Base-by-base conservation (phyloP, 331 rosid species). In the Cydonia oblonga region DNA sequence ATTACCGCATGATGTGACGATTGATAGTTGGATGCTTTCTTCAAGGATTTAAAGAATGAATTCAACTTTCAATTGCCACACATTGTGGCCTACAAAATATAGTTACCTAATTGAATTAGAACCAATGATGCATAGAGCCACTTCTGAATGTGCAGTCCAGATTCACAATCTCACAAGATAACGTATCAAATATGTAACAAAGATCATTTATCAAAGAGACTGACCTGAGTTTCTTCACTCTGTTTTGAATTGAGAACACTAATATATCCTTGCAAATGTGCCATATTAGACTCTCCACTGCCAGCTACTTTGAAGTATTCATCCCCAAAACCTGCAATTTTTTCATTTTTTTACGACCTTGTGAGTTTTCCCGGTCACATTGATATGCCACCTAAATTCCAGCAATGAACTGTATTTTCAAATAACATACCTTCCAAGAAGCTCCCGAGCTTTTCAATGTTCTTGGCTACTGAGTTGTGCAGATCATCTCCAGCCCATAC, bases 401-500 rank as follows among this genome's bases (percentile, higher is more conserved):
- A 19, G 5, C 23, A 19, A 26, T 51, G 61, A 16, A 52, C 5
- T 6, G n/a, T n/a, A n/a, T n/a, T n/a, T n/a, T 12, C 26, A 6
- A 16, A 7, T 3, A 42, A 51, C 18, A 9, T 58, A 86, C 88
- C 85, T 83, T 78, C 68, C 12, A 87, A 66, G 71, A 78, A 83
- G 67, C 24, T 53, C 2, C 73, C 86, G 18, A 87, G 83, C 8
- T 80, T 83, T 51, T 83, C 78, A 29, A 89, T 71, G 70, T 85
- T 83, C 13, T 35, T 28, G 5, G 83, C 75, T 0, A 79, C 76
- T 7, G 75, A 71, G 26, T 78, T 81, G 70, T 87, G 92, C 64
- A 89, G 86, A 46, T 85, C 92, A 11, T 66, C 72, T 29, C 96
- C 86, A 7, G 81, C 80, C 96, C 96, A 89, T 10, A 89, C 68